phyloP scores from a whole-genome alignment of 306 rosid species.

The Quercus alba region DNA sequence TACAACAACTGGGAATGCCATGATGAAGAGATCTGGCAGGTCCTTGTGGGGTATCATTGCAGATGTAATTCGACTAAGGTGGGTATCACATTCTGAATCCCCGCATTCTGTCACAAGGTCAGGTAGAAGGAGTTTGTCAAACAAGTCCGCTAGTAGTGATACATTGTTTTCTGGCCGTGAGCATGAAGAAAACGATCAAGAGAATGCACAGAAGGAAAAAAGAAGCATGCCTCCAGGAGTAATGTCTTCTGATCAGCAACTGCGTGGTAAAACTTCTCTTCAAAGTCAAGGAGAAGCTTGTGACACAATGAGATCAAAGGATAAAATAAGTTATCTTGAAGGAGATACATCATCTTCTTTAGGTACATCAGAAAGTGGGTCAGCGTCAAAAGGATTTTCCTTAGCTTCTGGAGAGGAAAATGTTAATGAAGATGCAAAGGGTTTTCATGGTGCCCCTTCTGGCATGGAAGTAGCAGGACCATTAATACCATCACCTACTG shows the following conservation, averaged over 20 bases:
- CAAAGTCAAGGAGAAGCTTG: slow-evolving; percentile 40
- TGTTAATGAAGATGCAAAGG: slow-evolving; percentile 37
- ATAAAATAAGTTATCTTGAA: slow-evolving; percentile 44
- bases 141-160: slow-evolving; percentile 61
- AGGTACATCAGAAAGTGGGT: slow-evolving; percentile 37
- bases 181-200: slow-evolving; percentile 52
- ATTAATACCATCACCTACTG: slow-evolving; percentile 30
- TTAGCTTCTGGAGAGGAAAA: slow-evolving; percentile 52
- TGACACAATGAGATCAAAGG: slow-evolving; percentile 29
- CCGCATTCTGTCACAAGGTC: slow-evolving; percentile 46
- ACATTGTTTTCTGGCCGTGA: slow-evolving; percentile 73
- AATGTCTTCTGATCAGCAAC: slow-evolving; percentile 39
- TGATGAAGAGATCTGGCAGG: slow-evolving; percentile 72
- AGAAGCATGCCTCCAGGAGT: slow-evolving; percentile 35
- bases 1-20: slow-evolving; percentile 30
- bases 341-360: slow-evolving; percentile 44
- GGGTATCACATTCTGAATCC: slow-evolving; percentile 58
- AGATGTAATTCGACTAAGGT: slow-evolving; percentile 62
- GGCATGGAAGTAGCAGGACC: slow-evolving; percentile 38
- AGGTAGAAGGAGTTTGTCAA: slow-evolving; percentile 55
- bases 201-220: slow-evolving; percentile 29
- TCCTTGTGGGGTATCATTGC: slow-evolving; percentile 62
- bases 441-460: slow-evolving; percentile 35
- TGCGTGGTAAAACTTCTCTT: slow-evolving; percentile 19
- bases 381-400: slow-evolving; percentile 45